Evolutionary conservation across 352 stramenopile species (phyloP).

Genomic region (Phytopythium delawarense): DNA sequence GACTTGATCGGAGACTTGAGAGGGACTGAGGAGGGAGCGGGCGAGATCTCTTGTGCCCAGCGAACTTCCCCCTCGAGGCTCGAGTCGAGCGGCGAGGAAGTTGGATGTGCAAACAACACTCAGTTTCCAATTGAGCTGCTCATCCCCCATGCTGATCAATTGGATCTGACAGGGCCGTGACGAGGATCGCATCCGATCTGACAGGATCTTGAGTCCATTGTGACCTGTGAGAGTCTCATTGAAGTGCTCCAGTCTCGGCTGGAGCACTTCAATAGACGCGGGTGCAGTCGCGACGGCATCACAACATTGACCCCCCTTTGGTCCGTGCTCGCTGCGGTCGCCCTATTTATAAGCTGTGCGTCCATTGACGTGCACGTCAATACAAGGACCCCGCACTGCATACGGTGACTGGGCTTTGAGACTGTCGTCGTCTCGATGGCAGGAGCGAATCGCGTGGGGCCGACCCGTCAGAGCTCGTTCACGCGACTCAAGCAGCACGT

Average conservation of each 20-base stretch:
- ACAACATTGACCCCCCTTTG: too few species aligned
- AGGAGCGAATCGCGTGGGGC: neutral
- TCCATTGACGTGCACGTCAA: neutral
- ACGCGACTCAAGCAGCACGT: neutral
- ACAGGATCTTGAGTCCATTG: too few species aligned
- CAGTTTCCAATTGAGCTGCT: neutral
- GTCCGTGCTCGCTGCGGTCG: too few species aligned
- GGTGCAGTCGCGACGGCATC: too few species aligned
- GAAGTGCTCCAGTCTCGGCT: too few species aligned
- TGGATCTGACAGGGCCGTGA: neutral
- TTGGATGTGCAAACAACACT: conserved; percentile 2
- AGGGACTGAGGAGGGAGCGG: neutral
- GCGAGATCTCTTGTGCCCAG: neutral
- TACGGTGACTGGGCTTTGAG: too few species aligned
- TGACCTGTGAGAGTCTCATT: too few species aligned
- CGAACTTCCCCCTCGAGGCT: too few species aligned
- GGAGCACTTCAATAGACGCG: too few species aligned
- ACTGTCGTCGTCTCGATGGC: too few species aligned
- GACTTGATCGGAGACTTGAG: neutral
- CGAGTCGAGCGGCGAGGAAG: neutral
- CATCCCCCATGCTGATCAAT: neutral
- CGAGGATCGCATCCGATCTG: too few species aligned
- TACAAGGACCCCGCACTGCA: neutral
- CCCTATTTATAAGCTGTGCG: too few species aligned
- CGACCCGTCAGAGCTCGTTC: conserved; percentile 1